Base-by-base conservation (phyloP, 1,139 yeast genomes). In the Geotrichum reessii region DNA sequence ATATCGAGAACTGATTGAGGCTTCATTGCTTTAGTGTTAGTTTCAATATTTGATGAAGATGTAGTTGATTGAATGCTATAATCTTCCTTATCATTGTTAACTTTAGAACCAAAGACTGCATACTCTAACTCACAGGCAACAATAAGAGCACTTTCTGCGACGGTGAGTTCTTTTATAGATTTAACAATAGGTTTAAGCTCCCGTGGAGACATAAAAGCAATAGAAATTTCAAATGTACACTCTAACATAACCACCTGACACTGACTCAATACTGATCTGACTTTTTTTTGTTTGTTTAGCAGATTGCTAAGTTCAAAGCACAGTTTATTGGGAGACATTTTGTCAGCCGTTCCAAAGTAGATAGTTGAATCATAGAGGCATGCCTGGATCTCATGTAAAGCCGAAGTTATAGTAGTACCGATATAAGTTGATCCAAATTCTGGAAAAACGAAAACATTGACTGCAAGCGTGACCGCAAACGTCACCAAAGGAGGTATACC, bases 361-460 rank as follows among this genome's bases (percentile, higher is more conserved):
- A 70, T 69, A 5, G 77, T 71, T 0, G 81, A 67, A 5, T 71
- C 67, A 52, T 74, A 74, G 8, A 78, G 62, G 28, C 78, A 72
- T n/a, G 58, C 61, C 31, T 78, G 79, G 7, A 78, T 62, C 56
- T 75, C 77, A 58, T 76, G 74, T 21, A 79, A 58, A 0, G 77
- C 69, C 28, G 72, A 73, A 1, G 77, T 66, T 7, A 78, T 72
- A 0, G 79, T 71, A 48, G 72, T 73, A 40, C 83, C 83, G 12
- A 80, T 65, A 62, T 76, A 77, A 0, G 80, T 74, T 19, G 81
- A 75, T 8, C 83, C 83, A 67, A 78, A 78, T 61, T 80, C 83
- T 0, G 83, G 83, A 61, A 77, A 79, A 11, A 80, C 61, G 0
- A 69, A 51, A 50, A 80, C 58, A 60, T 78, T 79, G 65, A 78